A percentile compares a stretch with the other conserved stretches of the same genome.
Evolutionary conservation across 441 rosid species (phyloP).

Genomic region (Populus hybrid): DNA sequence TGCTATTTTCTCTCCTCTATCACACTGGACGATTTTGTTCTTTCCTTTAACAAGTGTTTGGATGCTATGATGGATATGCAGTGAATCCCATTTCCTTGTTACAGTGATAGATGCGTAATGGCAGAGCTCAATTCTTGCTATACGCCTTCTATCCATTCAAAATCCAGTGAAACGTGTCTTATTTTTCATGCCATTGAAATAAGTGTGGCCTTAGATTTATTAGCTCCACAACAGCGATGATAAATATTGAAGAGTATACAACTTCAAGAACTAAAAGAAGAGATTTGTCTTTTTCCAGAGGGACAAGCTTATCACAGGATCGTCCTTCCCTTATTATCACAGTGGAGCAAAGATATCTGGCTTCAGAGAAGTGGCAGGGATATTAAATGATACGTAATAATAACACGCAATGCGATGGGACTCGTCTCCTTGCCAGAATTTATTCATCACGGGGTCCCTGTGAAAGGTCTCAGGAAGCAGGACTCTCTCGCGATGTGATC

Average conservation of each 20-base stretch:
- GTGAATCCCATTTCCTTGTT: neutral
- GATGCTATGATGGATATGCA: neutral
- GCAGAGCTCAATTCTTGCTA: neutral
- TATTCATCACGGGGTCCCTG: neutral
- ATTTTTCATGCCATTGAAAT: too few relatives aligned
- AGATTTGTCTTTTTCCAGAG: too few relatives aligned
- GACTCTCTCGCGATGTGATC: neutral
- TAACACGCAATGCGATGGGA: neutral
- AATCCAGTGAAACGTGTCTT: too few relatives aligned
- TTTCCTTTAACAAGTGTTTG: neutral
- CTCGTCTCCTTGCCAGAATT: neutral
- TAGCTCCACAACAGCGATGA: neutral
- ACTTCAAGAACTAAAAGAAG: neutral
- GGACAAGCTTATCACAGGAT: too few relatives aligned
- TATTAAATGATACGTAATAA: slow-evolving; percentile 4
- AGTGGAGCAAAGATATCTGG: neutral
- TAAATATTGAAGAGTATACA: neutral
- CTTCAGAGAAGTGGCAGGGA: neutral
- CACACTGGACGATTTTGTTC: neutral
- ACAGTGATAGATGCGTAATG: neutral
- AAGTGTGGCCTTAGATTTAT: too few relatives aligned
- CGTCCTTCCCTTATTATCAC: neutral
- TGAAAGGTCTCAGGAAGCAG: neutral
- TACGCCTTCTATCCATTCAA: too few relatives aligned
- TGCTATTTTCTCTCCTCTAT: neutral